A percentile compares a stretch with the other conserved stretches of the same genome.
phyloP scores from a whole-genome alignment of 2,329 filamentous ascomycete species.

The Zopfia rhizophila region DNA sequence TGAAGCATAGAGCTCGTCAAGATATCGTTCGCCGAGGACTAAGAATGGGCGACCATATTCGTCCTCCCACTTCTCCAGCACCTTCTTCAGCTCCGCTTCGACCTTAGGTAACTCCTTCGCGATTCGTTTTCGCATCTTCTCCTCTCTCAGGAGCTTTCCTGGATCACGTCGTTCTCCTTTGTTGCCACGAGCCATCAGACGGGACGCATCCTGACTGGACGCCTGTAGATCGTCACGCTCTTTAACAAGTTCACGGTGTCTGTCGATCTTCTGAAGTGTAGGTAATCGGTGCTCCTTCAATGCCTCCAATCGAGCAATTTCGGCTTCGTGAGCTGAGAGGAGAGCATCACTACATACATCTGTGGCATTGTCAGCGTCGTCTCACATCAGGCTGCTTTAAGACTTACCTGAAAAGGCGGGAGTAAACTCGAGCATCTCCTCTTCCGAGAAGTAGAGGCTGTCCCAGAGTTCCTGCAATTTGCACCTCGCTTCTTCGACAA shows the following conservation, averaged over 20 bases:
- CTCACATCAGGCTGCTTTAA: not conserved
- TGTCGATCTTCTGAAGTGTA: constrained; percentile 83
- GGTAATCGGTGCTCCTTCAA: constrained; percentile 89
- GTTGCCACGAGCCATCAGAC: constrained; percentile 88
- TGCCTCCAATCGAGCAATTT: constrained; percentile 82
- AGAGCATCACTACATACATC: constrained; percentile 97
- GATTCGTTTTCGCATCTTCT: constrained; percentile 98
- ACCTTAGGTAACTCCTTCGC: constrained; percentile 95
- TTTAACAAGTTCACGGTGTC: constrained; percentile 80
- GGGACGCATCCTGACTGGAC: constrained; percentile 93
- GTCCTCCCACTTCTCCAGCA: constrained; percentile 89
- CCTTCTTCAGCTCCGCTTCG: constrained; percentile 81
- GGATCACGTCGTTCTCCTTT: constrained; percentile 96
- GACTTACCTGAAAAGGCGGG: constrained; percentile 79
- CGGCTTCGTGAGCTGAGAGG: constrained; percentile 91
- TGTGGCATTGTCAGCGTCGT: constrained; percentile 21
- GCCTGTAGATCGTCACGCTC: constrained; percentile 89
- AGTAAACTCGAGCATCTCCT: constrained; percentile 98
- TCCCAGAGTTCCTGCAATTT: constrained; percentile 97
- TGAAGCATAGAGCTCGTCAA: constrained; percentile 81
- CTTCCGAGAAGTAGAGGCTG: constrained; percentile 90
- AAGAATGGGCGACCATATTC: constrained; percentile 94
- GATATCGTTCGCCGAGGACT: constrained; percentile 89
- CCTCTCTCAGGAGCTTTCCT: constrained; percentile 90
- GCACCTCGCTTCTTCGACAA: constrained; percentile 92